Evolutionary conservation across 176 grass and related monocot species (phyloP).

Genomic region (Thalia dealbata): DNA sequence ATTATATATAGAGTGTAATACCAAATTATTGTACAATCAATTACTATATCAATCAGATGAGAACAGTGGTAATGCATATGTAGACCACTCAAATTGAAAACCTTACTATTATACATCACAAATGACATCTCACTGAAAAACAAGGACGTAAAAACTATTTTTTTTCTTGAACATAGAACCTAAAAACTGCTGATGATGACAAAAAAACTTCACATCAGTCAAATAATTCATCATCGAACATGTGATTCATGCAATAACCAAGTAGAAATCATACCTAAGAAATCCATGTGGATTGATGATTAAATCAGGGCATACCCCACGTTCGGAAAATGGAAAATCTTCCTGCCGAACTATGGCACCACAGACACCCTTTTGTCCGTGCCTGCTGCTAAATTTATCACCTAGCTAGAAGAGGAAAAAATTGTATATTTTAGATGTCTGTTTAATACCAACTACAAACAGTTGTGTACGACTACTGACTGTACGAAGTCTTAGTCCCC

Average conservation of each 20-base stretch:
- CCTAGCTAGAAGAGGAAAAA: constrained; percentile 50
- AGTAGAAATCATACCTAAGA: constrained; percentile 48
- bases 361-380: constrained; percentile 98
- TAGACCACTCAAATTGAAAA: not conserved
- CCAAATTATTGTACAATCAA: not conserved
- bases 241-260: constrained; percentile 11
- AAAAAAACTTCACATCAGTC: not conserved
- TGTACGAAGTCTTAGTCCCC: not conserved
- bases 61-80: not conserved
- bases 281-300: constrained; percentile 99
- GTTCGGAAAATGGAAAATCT: constrained; percentile 90
- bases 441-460: not conserved
- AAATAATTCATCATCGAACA: not conserved
- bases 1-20: not conserved
- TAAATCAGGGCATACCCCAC: constrained; percentile 94
- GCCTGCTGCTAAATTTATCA: constrained; percentile 98
- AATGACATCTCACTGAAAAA: too few relatives aligned
- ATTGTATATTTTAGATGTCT: not conserved
- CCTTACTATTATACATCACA: not conserved
- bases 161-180: not conserved
- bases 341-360: constrained; percentile 94
- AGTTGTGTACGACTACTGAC: not conserved
- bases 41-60: too few relatives aligned
- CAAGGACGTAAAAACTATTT: too few relatives aligned
- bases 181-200: not conserved